Percentiles rank a stretch among this genome's conserved stretches.
Evolutionary conservation across 345 rosid genomes (phyloP).

Genomic region (Eucalyptus fibrosa): DNA sequence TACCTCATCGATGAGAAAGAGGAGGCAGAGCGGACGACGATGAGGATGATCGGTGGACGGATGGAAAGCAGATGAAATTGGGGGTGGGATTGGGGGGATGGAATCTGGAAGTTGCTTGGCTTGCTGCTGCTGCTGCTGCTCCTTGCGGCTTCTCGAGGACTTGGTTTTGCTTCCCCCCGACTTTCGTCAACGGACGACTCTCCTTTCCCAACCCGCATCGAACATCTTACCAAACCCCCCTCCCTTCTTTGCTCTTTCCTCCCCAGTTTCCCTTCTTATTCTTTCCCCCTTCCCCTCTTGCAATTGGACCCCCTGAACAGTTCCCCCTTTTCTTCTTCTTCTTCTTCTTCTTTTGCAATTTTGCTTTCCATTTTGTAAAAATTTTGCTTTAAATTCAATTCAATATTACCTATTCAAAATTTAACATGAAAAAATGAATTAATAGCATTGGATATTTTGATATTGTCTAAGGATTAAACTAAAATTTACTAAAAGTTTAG

Average conservation of each 20-base stretch:
- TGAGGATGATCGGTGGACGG: neutral
- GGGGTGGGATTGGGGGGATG: neutral
- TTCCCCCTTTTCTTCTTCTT: neutral
- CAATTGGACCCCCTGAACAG: no score
- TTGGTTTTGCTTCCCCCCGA: neutral
- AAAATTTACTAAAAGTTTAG: no score
- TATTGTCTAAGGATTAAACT: fast-evolving
- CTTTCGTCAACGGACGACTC: neutral
- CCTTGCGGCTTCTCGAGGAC: neutral
- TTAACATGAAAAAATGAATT: no score
- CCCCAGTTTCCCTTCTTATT: neutral
- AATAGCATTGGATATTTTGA: no score
- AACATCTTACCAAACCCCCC: neutral
- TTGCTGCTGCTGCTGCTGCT: neutral
- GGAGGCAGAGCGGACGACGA: neutral
- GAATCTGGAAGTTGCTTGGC: neutral
- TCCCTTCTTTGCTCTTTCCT: neutral
- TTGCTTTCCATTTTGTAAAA: no score
- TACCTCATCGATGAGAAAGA: neutral
- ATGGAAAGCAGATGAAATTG: neutral
- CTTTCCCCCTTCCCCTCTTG: no score
- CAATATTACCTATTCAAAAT: no score
- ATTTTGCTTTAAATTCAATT: no score
- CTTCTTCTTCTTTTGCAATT: neutral
- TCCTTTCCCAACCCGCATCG: neutral